Conservation (phyloP, 73 alveolate species). For the Tetrahymena borealis region DNA sequence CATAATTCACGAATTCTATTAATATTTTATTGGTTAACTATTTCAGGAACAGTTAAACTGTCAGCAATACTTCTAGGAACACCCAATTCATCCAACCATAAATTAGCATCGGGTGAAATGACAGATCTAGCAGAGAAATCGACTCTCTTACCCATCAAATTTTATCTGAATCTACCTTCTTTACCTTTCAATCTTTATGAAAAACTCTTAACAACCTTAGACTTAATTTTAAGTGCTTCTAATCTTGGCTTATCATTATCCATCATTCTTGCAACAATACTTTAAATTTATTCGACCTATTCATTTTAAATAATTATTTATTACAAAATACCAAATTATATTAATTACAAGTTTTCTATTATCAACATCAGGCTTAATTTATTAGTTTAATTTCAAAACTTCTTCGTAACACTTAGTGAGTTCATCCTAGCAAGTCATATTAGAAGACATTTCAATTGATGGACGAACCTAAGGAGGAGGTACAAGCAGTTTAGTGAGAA, state of each 20-base stretch:
- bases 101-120: slow-evolving; percentile 99
- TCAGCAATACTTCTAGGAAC: slow-evolving; percentile 55
- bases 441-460: slow-evolving; percentile 40
- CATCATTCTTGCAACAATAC: slow-evolving; percentile 36
- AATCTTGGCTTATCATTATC: slow-evolving; percentile 39
- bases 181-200: slow-evolving; percentile 94
- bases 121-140: slow-evolving; percentile 99
- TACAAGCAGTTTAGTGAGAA: slow-evolving; percentile 19
- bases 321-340: not conserved
- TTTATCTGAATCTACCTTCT: slow-evolving; percentile 99
- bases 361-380: not conserved
- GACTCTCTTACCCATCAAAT: slow-evolving; percentile 99
- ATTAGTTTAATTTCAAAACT: slow-evolving; percentile 5
- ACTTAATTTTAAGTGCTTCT: slow-evolving; percentile 3
- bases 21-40: slow-evolving; percentile 22
- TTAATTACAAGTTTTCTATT: slow-evolving; percentile 5
- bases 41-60: slow-evolving; percentile 39
- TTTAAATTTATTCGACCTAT: slow-evolving; percentile 21
- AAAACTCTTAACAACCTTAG: slow-evolving; percentile 63
- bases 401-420: slow-evolving; percentile 25
- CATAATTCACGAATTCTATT: slow-evolving; percentile 28
- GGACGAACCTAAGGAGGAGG: slow-evolving; percentile 46
- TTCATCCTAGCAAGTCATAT: slow-evolving; percentile 20
- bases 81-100: slow-evolving; percentile 97
- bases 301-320: not conserved